phyloP scores from a whole-genome alignment of 768 basidiomycete genomes.

The Suillus variegatus region DNA sequence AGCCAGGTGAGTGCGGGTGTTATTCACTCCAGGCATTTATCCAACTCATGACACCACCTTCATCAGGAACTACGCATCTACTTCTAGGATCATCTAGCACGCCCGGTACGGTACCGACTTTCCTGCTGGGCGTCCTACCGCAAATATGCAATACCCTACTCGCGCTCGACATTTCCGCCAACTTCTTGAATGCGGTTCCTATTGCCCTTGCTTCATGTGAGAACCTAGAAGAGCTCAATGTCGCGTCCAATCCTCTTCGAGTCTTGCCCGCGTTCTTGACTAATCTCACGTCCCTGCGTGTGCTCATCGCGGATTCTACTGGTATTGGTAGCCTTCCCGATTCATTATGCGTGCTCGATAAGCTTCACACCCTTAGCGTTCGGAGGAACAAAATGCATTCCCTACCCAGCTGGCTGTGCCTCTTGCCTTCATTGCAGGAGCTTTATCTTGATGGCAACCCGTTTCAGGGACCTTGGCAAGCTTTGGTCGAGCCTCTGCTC shows the following conservation, averaged over 20 bases:
- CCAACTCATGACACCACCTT: not conserved
- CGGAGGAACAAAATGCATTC: slow-evolving; percentile 86
- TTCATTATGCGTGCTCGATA: slow-evolving; percentile 69
- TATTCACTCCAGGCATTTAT: not conserved
- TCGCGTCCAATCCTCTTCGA: slow-evolving; percentile 88
- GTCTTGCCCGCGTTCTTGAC: slow-evolving; percentile 91
- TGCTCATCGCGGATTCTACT: slow-evolving; percentile 92
- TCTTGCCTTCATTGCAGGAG: slow-evolving; percentile 81
- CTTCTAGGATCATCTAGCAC: slow-evolving; percentile 81
- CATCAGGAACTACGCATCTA: slow-evolving; percentile 88
- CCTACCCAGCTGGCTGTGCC: slow-evolving; percentile 93
- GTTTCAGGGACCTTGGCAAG: slow-evolving; percentile 92
- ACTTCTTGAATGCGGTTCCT: slow-evolving; percentile 82
- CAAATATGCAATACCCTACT: slow-evolving; percentile 77
- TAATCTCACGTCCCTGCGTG: slow-evolving; percentile 72
- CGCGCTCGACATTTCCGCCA: slow-evolving; percentile 90
- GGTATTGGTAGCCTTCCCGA: slow-evolving; percentile 77
- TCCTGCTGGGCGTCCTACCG: slow-evolving; percentile 70
- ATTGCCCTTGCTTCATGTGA: slow-evolving; percentile 78
- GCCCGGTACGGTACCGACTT: slow-evolving; percentile 75
- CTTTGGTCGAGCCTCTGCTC: slow-evolving; percentile 83
- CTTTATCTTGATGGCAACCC: slow-evolving; percentile 95
- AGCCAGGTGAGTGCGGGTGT: slow-evolving; percentile 58
- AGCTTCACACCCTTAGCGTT: slow-evolving; percentile 86
- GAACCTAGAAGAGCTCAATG: slow-evolving; percentile 89